Percentiles rank a stretch among this genome's conserved stretches.
These are phyloP conservation scores for Hypomyces rosellus DNA, from an alignment of 2,329 filamentous ascomycete species.

Conservation along the genomic window DNA sequence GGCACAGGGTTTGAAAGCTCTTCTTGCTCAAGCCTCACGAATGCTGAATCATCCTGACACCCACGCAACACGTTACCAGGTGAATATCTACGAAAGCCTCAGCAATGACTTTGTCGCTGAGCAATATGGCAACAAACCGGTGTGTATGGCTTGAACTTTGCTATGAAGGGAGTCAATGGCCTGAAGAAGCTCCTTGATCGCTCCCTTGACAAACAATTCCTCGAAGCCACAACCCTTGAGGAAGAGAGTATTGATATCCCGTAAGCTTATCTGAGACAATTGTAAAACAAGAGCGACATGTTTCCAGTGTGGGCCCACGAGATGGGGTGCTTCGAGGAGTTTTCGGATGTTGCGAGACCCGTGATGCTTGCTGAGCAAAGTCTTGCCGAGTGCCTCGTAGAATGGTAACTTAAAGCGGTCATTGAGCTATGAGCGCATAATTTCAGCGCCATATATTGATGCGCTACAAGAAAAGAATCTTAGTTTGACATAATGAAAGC, in stretches of 20 bases:
- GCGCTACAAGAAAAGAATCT: neutral
- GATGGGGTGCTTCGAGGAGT: slow-evolving; percentile 17
- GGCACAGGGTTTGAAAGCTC: slow-evolving; percentile 20
- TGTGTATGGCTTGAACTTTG: slow-evolving; percentile 26
- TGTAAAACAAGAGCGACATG: slow-evolving; percentile 19
- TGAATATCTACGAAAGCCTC: slow-evolving; percentile 17
- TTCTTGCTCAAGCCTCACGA: slow-evolving; percentile 17
- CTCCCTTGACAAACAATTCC: slow-evolving; percentile 22
- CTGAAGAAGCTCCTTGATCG: slow-evolving; percentile 20
- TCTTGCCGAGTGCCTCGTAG: slow-evolving; percentile 13
- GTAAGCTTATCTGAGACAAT: slow-evolving; percentile 23
- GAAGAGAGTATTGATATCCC: slow-evolving; percentile 27
- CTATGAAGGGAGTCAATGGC: slow-evolving; percentile 30
- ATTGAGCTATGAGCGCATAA: slow-evolving; percentile 21
- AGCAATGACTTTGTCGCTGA: neutral
- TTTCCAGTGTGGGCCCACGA: slow-evolving; percentile 15
- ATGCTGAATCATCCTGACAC: slow-evolving; percentile 15
- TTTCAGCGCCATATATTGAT: slow-evolving; percentile 27
- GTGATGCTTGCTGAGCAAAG: slow-evolving; percentile 7
- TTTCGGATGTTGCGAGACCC: slow-evolving; percentile 16
- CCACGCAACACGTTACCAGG: slow-evolving; percentile 21
- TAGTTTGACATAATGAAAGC: no score
- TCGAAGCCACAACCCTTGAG: slow-evolving; percentile 17
- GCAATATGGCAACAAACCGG: slow-evolving; percentile 18
- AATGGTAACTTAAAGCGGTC: slow-evolving; percentile 19